Base-by-base conservation (phyloP, 169 alveolate species). In the Eimeria acervulina region DNA sequence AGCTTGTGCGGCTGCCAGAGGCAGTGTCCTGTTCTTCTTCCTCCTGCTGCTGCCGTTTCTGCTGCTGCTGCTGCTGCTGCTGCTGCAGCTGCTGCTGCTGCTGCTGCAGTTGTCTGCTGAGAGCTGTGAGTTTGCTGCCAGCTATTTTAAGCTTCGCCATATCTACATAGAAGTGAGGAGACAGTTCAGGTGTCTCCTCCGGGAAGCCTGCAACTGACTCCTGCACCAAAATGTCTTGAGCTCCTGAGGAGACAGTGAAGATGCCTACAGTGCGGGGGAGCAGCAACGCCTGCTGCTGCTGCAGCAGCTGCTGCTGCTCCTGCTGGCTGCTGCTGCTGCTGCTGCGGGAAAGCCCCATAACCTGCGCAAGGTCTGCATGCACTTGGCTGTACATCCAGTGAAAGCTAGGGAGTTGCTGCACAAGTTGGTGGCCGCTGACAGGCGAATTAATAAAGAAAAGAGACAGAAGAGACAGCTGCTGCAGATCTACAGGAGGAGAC, bases 11-110 rank as follows among this genome's bases (percentile, higher is more conserved):
- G 42, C 47, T 33, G 44, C 12, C 80, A 42, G 38, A 33, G 13
- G 80, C 80, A n/a, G 42, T 38, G 28, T 38, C 44, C 31, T 76
- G 51, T 1, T 28, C 15, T 13, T 38, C 31, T 42, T 76, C 33
- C 17, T 76, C 61, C 40, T 33, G 87, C 83, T 26, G 83, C 44
- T 31, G 47, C 44, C 5, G 83, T 28, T 36, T 38, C 83, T 36
- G 83, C 83, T 72, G 83, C 74, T 23, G 74, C 74, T 63, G 74
- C 74, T 63, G 74, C 74, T 68, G 80, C 80, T 68, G 80, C 80
- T 68, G 44, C 80, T 68, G 7, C 42, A n/a, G 44, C 51, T 21
- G 90, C 21, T 42, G 51, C 44, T 19, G 72, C 51, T 47, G 63
- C 72, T 47, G 90, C 72, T 42, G 90, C 90, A n/a, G 90, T 31